These are phyloP conservation scores for Lantana camara DNA, from an alignment of 257 asterid genomes.

Conservation along the genomic window DNA sequence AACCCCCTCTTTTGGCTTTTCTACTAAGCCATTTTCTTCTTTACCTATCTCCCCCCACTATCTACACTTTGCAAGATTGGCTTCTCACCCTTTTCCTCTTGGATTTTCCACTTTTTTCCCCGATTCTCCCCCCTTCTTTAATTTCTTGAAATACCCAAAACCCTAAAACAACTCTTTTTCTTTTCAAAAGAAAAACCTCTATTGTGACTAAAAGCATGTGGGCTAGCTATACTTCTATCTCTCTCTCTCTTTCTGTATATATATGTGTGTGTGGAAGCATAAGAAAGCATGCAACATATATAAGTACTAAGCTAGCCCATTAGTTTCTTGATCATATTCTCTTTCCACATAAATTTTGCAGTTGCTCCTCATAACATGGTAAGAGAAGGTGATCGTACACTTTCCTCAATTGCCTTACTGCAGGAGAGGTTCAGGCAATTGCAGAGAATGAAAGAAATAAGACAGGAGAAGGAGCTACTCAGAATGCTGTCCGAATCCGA, in stretches of 20 bases:
- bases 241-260: conserved; percentile 10
- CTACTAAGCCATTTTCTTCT: conserved; percentile 43
- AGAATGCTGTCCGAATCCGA: conserved; percentile 35
- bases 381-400: conserved; percentile 25
- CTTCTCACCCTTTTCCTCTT: conserved; percentile 51
- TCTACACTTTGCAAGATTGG: conserved; percentile 52
- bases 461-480: conserved; percentile 46
- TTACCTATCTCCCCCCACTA: conserved; percentile 43
- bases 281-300: conserved; percentile 26
- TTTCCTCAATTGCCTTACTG: conserved; percentile 51
- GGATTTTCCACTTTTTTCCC: conserved; percentile 47
- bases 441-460: conserved; percentile 48
- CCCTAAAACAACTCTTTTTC: too few species aligned
- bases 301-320: neutral
- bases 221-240: too few species aligned
- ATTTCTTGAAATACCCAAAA: conserved; percentile 22
- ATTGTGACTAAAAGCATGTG: too few species aligned
- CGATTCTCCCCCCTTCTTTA: conserved; percentile 48
- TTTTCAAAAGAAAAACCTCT: too few species aligned
- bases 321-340: neutral
- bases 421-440: conserved; percentile 58
- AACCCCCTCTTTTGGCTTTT: conserved; percentile 50
- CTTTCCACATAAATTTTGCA: neutral
- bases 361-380: conserved; percentile 29
- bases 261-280: conserved; percentile 1